phyloP scores from a whole-genome alignment of 2,329 filamentous ascomycete genomes.

The Penicillium nordicum region DNA sequence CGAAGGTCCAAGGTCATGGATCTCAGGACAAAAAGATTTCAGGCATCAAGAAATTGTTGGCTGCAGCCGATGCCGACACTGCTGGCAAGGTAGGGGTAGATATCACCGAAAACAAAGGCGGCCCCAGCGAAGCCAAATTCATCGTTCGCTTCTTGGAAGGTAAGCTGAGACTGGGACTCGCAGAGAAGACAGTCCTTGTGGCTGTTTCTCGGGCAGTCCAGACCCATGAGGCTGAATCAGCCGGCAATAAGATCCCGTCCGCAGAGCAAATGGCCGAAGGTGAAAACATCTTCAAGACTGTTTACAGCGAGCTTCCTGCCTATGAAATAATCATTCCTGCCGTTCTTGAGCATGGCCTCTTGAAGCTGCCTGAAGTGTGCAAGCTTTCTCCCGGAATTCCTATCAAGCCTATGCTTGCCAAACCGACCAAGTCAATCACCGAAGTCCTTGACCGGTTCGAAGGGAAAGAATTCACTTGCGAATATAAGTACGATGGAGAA shows the following conservation, averaged over 20 bases:
- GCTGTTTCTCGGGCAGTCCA: conserved; percentile 86
- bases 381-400: conserved; percentile 91
- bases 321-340: conserved; percentile 94
- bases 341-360: conserved; percentile 81
- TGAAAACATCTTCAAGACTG: conserved; percentile 80
- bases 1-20: conserved; percentile 79
- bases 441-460: conserved; percentile 97
- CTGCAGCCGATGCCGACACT: conserved; percentile 73
- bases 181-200: conserved; percentile 87
- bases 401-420: conserved; percentile 96
- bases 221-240: conserved; percentile 71
- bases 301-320: conserved; percentile 90
- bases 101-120: conserved; percentile 87
- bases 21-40: conserved; percentile 89
- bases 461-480: conserved; percentile 91
- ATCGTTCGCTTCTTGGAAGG: conserved; percentile 91
- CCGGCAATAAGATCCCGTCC: conserved; percentile 65
- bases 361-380: conserved; percentile 76
- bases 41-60: conserved; percentile 93
- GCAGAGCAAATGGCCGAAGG: conserved; percentile 77
- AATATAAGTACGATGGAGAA: conserved; percentile 99
- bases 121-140: conserved; percentile 90
- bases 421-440: conserved; percentile 96
- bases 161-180: conserved; percentile 85
- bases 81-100: conserved; percentile 68